Base-by-base conservation (phyloP, 2,329 filamentous ascomycete genomes). In the Trichophyton mentagrophytes region DNA sequence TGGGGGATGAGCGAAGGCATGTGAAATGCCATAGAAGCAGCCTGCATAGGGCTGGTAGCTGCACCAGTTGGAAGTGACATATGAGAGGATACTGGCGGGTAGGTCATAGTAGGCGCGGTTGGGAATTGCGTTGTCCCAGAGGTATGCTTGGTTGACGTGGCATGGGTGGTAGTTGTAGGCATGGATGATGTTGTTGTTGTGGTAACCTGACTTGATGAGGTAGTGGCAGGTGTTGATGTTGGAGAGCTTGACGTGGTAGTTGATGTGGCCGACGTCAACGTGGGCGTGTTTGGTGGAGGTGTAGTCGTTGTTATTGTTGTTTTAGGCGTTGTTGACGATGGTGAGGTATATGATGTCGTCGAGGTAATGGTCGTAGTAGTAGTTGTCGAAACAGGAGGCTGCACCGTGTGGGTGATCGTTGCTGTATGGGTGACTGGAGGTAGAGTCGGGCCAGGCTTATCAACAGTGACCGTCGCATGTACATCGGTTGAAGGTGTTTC, bases 341-440 rank as follows among this genome's bases (percentile, higher is more conserved):
- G 42, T 3, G 59, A 49, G 36, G 49, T 58, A 6, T 9, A 40
- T 1, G 57, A 56, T n/a, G 61, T 57, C 9, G 44, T 62, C 22
- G 58, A 58, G 2, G 59, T 53, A 4, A 49, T 42, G 17, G 59
- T 27, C n/a, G 56, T 56, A 25, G 42, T 61, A 20, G 59, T 56
- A 2, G 63, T 49, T 6, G 40, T 36, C 17, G 61, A 55, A n/a
- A 57, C 38, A 25, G 61, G 22, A 3, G 57, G 22, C 27, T 20
- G 38, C 27, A 61, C 53, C 4, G 63, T 65, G 30, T 62, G 46
- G 1, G 61, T 65, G 27, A 59, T 36, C 8, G 61, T 22, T 46
- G 64, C 60, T 11, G 61, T 64, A 58, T 62, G 55, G 7, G 63
- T 65, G 13, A 60, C 58, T 27, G 58, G 62, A 55, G 59, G 57